Evolutionary conservation across 2,329 filamentous ascomycete genomes (phyloP), one percentile per base, ranked within the genome.

Genomic region (Pochonia chlamydosporia): DNA sequence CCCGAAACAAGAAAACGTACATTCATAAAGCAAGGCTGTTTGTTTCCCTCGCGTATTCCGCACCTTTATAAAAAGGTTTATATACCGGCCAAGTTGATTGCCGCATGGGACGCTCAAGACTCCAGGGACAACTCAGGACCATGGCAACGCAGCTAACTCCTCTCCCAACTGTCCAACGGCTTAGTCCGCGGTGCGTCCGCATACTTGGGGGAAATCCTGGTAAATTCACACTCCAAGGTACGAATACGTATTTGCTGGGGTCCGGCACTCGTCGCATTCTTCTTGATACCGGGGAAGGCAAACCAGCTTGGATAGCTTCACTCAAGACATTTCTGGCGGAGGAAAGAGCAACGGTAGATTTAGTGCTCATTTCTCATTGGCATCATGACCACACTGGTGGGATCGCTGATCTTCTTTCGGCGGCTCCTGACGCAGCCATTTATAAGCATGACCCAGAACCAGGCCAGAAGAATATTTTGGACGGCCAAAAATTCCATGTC

Each of bases 221-320:
- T 61, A 96, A 95, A 73, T 84, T 83, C 59, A 77, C 79, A 4
- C 69, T 85, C 10, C 80, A 85, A 67, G 85, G 90, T 52, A 96
- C 93, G 56, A 99, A 99, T 66, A 99, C 93, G 28, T 99, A 99
- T 65, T 78, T 99, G 16, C 61, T 99, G 49, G 93, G 93, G 49
- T 83, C 78, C 6, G 92, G 91, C 3, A 63, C 71, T 5, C 68
- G 71, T 6, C 83, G 93, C 9, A 75, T 97, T 49, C 78, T 99
- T 20, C 82, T 99, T 59, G 93, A 99, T 68, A 96, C 91, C 0
- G 93, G 87, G 42, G 85, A 96, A 65, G 93, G 92, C 40, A 79
- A 74, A 49, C 79, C 83, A 2, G 74, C 78, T 28, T 99, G 92
- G 92, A 74, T 81, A 36, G 65, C 74, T 0, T 76, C 79, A 0